Conservation (phyloP, 139 green algal genomes). For the Micractinium sp. region DNA sequence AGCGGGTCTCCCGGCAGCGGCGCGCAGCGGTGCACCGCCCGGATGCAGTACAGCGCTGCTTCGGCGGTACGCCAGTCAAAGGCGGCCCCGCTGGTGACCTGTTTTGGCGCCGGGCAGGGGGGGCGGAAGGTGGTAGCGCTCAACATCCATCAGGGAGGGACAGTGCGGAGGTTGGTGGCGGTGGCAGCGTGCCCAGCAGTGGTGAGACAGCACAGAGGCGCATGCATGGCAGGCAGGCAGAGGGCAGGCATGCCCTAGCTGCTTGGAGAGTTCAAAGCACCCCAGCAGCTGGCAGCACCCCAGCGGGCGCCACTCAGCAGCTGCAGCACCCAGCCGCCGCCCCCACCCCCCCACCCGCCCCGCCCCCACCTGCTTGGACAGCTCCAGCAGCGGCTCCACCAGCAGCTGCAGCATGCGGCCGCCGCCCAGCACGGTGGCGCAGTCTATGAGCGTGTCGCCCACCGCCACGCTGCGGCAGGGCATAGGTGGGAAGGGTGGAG, state of each 20-base stretch:
- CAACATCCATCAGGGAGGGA: background rate
- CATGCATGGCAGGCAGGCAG: too few relatives aligned
- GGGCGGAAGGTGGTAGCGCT: background rate
- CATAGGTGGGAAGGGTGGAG: background rate
- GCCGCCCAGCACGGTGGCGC: conserved; percentile 63
- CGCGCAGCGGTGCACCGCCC: conserved; percentile 56
- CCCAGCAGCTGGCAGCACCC: too few relatives aligned
- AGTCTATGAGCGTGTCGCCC: conserved; percentile 77
- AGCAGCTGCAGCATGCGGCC: conserved; percentile 62
- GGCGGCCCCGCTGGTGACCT: conserved; percentile 14
- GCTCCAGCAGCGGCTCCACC: conserved; percentile 64
- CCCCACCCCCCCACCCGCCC: background rate
- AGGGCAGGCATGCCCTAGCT: too few relatives aligned
- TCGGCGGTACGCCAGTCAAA: conserved; percentile 83
- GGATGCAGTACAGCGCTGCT: conserved; percentile 77
- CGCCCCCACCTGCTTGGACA: conserved; percentile 20
- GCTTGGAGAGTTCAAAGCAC: too few relatives aligned
- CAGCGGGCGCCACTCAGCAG: too few relatives aligned
- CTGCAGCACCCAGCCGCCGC: background rate
- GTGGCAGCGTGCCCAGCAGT: too few relatives aligned
- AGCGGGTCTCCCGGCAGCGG: conserved; percentile 52
- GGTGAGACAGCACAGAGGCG: too few relatives aligned
- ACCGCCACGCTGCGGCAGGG: conserved; percentile 45
- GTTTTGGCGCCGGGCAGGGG: background rate
- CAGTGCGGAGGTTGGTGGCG: background rate